These are phyloP conservation scores for Morella rubra DNA, from an alignment of 306 rosid species.

Conservation along the genomic window DNA sequence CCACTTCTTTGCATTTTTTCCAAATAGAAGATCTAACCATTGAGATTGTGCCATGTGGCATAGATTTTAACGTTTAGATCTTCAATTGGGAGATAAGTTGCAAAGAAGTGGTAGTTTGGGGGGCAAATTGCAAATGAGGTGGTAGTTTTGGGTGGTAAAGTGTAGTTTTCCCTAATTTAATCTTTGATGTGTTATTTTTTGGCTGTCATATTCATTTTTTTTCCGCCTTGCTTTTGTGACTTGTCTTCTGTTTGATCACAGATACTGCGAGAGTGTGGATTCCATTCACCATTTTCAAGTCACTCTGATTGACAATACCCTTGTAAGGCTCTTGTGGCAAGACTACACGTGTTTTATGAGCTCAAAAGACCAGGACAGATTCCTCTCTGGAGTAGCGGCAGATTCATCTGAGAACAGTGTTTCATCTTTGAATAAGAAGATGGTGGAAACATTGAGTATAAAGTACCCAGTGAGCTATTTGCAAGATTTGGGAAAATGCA, in stretches of 20 bases:
- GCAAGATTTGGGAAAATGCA: constrained; percentile 72
- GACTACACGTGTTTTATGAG: constrained; percentile 50
- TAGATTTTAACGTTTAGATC: too few species aligned
- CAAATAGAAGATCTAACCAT: too few species aligned
- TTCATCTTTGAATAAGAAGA: constrained; percentile 41
- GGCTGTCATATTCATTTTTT: neutral
- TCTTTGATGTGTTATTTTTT: neutral
- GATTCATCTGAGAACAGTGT: constrained; percentile 39
- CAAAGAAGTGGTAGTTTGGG: too few species aligned
- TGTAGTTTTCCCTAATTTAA: too few species aligned
- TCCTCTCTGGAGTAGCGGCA: constrained; percentile 36
- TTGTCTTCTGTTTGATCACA: constrained; percentile 39
- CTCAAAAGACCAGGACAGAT: constrained; percentile 44
- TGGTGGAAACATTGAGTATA: constrained; percentile 31
- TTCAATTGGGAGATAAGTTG: too few species aligned
- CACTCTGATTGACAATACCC: constrained; percentile 54
- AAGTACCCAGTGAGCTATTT: constrained; percentile 59
- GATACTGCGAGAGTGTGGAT: constrained; percentile 61
- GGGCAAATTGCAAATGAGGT: too few species aligned
- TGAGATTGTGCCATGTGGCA: too few species aligned
- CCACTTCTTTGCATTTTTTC: too few species aligned
- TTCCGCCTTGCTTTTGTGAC: constrained; percentile 14
- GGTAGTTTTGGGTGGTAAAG: too few species aligned
- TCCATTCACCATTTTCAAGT: constrained; percentile 49
- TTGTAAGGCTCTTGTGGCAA: constrained; percentile 73